A percentile compares a stretch with the other conserved stretches of the same genome.
Evolutionary conservation across 768 basidiomycete species (phyloP).

Genomic region (Leccinum ochraceum): DNA sequence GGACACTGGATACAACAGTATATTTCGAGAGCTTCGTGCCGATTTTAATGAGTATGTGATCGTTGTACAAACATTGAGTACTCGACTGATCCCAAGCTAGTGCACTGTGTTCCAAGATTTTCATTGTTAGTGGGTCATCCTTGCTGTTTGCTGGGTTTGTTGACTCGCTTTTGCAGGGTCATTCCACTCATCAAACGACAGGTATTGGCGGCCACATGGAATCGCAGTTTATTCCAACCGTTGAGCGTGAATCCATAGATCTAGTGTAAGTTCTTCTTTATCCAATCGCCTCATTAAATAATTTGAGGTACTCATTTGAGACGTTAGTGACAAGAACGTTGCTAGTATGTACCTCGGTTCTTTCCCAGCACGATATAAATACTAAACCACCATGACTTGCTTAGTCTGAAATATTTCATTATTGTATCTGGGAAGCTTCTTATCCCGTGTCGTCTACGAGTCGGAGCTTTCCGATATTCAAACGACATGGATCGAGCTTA

Average conservation of each 20-base stretch:
- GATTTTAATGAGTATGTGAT: constrained; percentile 17
- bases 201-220: constrained; percentile 16
- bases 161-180: constrained; percentile 4
- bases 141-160: neutral
- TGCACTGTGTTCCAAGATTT: constrained; percentile 66
- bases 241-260: constrained; percentile 18
- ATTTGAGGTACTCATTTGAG: neutral
- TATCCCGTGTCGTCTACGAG: neutral
- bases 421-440: neutral
- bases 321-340: constrained; percentile 35
- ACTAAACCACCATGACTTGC: neutral
- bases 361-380: no score
- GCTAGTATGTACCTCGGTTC: constrained; percentile 47
- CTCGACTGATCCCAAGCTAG: constrained; percentile 36
- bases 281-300: neutral
- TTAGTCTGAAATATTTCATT: neutral
- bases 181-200: constrained; percentile 14
- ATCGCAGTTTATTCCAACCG: constrained; percentile 9
- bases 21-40: constrained; percentile 12
- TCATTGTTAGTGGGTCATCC: constrained; percentile 58
- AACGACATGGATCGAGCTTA: neutral
- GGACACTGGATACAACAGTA: neutral
- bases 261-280: constrained; percentile 1
- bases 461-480: neutral
- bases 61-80: neutral